phyloP scores from a whole-genome alignment of 2,329 filamentous ascomycete species.

The Chaetomiaceae sp. region DNA sequence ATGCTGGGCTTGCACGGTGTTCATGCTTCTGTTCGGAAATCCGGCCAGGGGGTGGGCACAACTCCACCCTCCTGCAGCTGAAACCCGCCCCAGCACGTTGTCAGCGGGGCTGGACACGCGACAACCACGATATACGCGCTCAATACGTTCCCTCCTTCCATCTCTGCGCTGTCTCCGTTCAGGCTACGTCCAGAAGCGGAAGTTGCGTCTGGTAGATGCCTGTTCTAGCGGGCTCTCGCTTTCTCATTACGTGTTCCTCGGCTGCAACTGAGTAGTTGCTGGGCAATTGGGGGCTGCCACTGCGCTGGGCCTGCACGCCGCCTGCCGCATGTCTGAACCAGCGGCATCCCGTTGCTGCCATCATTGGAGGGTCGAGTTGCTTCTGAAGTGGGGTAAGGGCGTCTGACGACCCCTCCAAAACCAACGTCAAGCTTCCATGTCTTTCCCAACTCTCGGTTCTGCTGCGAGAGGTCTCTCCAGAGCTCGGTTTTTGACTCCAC shows the following conservation, averaged over 20 bases:
- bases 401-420: conserved; percentile 4
- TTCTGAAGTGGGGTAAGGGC: conserved; percentile 5
- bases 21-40: too few species aligned
- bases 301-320: background rate
- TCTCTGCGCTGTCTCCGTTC: conserved; percentile 1
- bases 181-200: conserved; percentile 12
- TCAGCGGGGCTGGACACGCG: background rate
- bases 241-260: background rate
- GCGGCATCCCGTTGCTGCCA: background rate
- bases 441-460: background rate
- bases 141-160: conserved; percentile 1
- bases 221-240: conserved; percentile 1
- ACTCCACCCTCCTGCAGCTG: background rate
- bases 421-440: conserved; percentile 2
- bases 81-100: background rate
- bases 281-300: background rate
- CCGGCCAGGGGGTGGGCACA: background rate
- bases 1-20: too few species aligned
- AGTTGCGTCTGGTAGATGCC: conserved; percentile 12
- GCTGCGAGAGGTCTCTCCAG: conserved; percentile 3
- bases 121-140: background rate
- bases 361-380: conserved; percentile 9
- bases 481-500: conserved; percentile 12
- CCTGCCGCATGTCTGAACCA: background rate
- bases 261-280: background rate